Conservation (phyloP, 495 filamentous ascomycete species). For the Neurospora hispaniola region DNA sequence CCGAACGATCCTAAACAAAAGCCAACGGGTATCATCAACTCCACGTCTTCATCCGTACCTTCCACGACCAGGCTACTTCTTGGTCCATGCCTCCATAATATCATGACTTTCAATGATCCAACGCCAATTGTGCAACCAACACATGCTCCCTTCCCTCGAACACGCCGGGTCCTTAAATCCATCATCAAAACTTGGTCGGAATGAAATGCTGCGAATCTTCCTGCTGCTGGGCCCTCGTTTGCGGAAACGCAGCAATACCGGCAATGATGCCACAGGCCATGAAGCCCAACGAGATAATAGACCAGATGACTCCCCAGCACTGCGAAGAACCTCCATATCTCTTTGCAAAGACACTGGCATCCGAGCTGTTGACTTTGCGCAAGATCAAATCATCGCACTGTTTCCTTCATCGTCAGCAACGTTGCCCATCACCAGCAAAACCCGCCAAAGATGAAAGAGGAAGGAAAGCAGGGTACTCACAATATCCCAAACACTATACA, state of each 20-base stretch:
- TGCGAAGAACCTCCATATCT: slow-evolving; percentile 68
- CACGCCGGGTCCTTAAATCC: not conserved
- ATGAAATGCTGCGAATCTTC: slow-evolving; percentile 58
- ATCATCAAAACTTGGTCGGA: slow-evolving; percentile 24
- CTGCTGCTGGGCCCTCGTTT: slow-evolving; percentile 56
- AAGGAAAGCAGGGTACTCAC: slow-evolving; percentile 37
- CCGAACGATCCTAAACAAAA: not conserved
- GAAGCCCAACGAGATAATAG: slow-evolving; percentile 55
- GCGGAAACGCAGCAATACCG: slow-evolving; percentile 64
- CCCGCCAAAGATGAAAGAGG: no score
- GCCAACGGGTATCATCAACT: not conserved
- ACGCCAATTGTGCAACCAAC: not conserved
- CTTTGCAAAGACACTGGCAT: slow-evolving; percentile 72
- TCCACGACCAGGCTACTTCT: not conserved
- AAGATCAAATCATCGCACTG: slow-evolving; percentile 71
- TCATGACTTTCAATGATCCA: not conserved
- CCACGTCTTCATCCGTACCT: not conserved
- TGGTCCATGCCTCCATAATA: not conserved
- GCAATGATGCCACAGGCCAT: slow-evolving; percentile 63
- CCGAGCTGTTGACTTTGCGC: slow-evolving; percentile 68
- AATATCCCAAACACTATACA: slow-evolving; percentile 81
- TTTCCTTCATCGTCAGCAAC: not conserved
- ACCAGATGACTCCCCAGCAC: slow-evolving; percentile 77
- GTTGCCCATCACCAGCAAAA: no score
- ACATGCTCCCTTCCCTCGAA: not conserved